Evolutionary conservation across 768 basidiomycete genomes (phyloP), one percentile per base, ranked within the genome.

Genomic region (Amanita rubescens): DNA sequence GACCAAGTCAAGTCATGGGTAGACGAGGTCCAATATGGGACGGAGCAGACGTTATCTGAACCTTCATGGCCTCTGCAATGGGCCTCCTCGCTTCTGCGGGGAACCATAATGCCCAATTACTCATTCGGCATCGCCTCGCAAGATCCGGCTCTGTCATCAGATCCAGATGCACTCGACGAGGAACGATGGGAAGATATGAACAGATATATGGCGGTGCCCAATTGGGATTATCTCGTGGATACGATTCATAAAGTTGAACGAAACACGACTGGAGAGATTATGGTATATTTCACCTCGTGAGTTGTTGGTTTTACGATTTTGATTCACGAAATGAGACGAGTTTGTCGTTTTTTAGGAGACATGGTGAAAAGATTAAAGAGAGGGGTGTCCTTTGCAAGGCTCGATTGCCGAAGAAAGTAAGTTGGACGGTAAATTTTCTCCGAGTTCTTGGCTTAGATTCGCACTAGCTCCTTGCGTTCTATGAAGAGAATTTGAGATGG

Each of bases 281-380:
- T 38, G 24, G 35, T 50, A 15, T 50, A 50, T 37, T 50, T 50
- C 35, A 50, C 49, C 1, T 50, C 49, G 49, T 50, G 34, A 35
- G 49, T 38, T n/a, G 14, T 24, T 24, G 0, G 9, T 48, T 19
- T 17, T 3, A n/a, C 10, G 11, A 38, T 49, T 11, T 9, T 12
- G 14, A n/a, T n/a, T n/a, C n/a, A n/a, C 5, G 6, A 17, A 14
- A 24, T 2, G 9, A 6, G 4, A 12, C 38, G 12, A 0, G 10
- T 20, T 20, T 25, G 1, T 19, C 22, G 25, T 50, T 39, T n/a
- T n/a, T 15, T n/a, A 50, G 49, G 49, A 50, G 49, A 22, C 49
- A 50, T 25, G 49, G 49, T 15, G 49, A 50, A 17, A 50, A 50
- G 49, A 50, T 50, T 2, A 50, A 17, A 11, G 49, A 50, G 24